These are phyloP conservation scores for Primulina eburnea DNA, from an alignment of 257 asterid species.

Conservation along the genomic window DNA sequence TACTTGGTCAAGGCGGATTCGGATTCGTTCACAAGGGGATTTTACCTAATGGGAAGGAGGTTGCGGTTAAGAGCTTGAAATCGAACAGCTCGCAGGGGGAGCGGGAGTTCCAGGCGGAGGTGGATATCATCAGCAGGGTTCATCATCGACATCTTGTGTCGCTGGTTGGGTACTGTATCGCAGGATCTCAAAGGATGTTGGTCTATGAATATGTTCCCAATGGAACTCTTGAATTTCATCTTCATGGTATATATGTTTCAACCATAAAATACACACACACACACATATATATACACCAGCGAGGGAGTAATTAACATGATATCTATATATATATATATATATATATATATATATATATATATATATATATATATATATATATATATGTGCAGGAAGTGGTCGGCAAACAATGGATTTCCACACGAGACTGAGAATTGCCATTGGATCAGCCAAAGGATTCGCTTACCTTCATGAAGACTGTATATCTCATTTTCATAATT, in stretches of 20 bases:
- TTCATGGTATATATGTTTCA: slow-evolving; percentile 46
- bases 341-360: too few relatives aligned
- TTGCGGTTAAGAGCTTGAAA: slow-evolving; percentile 61
- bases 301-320: too few relatives aligned
- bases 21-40: slow-evolving; percentile 68
- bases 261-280: too few relatives aligned
- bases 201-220: slow-evolving; percentile 59
- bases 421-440: slow-evolving; percentile 51
- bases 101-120: slow-evolving; percentile 68
- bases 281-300: too few relatives aligned
- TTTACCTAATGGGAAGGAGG: slow-evolving; percentile 55
- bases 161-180: slow-evolving; percentile 59
- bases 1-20: slow-evolving; percentile 71
- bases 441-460: slow-evolving; percentile 61
- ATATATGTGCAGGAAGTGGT: neutral
- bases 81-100: slow-evolving; percentile 59
- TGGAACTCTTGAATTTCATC: slow-evolving; percentile 54
- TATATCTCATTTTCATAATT: neutral
- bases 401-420: slow-evolving; percentile 43
- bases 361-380: too few relatives aligned
- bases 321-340: too few relatives aligned
- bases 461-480: slow-evolving; percentile 73
- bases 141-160: slow-evolving; percentile 68
- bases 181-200: slow-evolving; percentile 50
- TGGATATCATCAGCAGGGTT: slow-evolving; percentile 60